Conservation (phyloP, 805 yeast genomes). For the Blastobotrys peoriensis region DNA sequence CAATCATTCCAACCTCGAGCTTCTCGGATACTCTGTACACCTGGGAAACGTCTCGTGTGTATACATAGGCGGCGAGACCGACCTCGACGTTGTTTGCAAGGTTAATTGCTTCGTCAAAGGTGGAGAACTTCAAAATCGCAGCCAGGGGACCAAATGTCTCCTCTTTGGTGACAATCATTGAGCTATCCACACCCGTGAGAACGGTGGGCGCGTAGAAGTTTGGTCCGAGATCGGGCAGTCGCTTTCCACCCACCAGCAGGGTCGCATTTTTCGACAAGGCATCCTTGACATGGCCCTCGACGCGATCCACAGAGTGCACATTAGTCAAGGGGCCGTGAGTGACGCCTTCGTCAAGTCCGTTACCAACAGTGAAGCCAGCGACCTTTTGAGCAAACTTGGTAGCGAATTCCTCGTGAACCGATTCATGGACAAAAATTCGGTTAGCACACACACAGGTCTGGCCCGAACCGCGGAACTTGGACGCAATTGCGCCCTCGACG, state of each 20-base stretch:
- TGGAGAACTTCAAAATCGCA: constrained; percentile 56
- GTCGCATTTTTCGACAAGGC: constrained; percentile 61
- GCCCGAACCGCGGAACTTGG: constrained; percentile 73
- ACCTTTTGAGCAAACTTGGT: constrained; percentile 44
- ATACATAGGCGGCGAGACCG: constrained; percentile 77
- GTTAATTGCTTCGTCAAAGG: constrained; percentile 58
- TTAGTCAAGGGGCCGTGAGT: constrained; percentile 79
- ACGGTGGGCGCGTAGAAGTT: constrained; percentile 68
- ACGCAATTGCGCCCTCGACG: constrained; percentile 56
- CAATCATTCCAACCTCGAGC: constrained; percentile 75
- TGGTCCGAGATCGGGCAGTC: constrained; percentile 52
- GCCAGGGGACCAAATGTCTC: constrained; percentile 85
- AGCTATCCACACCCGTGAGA: constrained; percentile 49
- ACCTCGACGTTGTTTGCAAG: constrained; percentile 62
- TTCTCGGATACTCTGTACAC: constrained; percentile 59
- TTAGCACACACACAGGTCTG: constrained; percentile 83
- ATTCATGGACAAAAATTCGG: constrained; percentile 60
- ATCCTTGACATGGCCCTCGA: constrained; percentile 57
- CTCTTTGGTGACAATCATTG: constrained; percentile 54
- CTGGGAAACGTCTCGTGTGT: constrained; percentile 47
- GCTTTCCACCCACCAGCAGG: constrained; percentile 55
- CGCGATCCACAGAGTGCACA: constrained; percentile 55
- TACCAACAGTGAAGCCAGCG: constrained; percentile 48
- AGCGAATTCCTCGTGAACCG: constrained; percentile 60
- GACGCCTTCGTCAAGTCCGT: constrained; percentile 50